phyloP scores from a whole-genome alignment of 2,329 filamentous ascomycete species.

The Sarocladium brachiariae region DNA sequence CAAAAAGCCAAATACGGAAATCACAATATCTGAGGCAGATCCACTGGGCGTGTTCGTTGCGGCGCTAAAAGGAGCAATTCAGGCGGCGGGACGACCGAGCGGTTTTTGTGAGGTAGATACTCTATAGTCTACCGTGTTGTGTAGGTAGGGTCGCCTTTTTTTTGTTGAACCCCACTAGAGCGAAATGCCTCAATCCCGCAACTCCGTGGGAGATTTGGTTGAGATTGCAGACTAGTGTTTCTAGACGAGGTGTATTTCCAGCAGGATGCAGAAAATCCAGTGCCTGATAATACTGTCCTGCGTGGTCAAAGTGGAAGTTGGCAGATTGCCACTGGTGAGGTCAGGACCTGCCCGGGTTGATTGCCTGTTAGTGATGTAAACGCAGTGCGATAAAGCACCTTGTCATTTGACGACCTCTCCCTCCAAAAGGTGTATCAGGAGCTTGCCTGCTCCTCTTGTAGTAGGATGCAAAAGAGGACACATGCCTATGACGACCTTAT shows the following conservation, averaged over 20 bases:
- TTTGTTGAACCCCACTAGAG: conserved; percentile 6
- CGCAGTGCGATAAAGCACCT: neutral
- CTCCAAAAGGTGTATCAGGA: no score
- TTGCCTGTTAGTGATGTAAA: no score
- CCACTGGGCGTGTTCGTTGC: neutral
- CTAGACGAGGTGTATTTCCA: neutral
- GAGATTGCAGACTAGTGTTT: neutral
- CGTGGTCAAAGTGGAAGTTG: no score
- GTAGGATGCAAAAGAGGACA: neutral
- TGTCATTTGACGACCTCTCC: no score
- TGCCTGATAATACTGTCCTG: no score
- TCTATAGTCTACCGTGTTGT: neutral
- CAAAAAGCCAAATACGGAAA: neutral
- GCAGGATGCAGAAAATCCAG: no score
- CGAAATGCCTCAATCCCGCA: conserved; percentile 6
- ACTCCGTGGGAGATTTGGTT: neutral
- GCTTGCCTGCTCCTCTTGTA: no score
- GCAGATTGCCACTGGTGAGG: neutral
- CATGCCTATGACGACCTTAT: neutral
- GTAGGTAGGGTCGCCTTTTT: neutral
- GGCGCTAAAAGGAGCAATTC: neutral
- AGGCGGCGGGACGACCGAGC: conserved; percentile 2
- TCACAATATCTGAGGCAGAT: neutral
- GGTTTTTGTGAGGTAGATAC: no score
- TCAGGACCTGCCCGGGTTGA: no score